Percentiles rank a stretch among this genome's conserved stretches.
Conservation (phyloP, 1,284 basidiomycete genomes). For the Porodaedalea pini region DNA sequence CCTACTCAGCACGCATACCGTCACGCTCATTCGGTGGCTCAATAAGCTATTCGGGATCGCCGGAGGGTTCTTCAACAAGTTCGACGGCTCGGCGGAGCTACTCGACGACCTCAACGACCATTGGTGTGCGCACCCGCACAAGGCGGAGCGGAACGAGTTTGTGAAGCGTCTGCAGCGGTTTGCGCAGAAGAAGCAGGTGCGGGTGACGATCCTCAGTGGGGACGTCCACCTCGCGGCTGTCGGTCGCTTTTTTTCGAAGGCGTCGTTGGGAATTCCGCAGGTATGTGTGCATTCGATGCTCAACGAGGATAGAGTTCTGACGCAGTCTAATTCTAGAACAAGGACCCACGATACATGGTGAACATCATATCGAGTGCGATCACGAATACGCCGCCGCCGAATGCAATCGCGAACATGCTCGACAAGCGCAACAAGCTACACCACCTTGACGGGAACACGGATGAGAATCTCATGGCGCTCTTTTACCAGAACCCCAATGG, state of each 20-base stretch:
- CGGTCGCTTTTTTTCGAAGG: conserved; percentile 26
- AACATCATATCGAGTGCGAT: conserved; percentile 35
- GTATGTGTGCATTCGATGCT: conserved; percentile 7
- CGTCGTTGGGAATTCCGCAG: conserved; percentile 26
- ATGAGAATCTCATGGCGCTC: conserved; percentile 32
- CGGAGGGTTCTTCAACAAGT: conserved; percentile 28
- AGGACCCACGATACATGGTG: conserved; percentile 35
- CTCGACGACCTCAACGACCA: conserved; percentile 37
- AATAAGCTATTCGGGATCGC: conserved; percentile 24
- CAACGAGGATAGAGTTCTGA: neutral
- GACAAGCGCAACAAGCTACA: conserved; percentile 30
- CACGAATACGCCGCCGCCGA: conserved; percentile 38
- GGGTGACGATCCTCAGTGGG: conserved; percentile 34
- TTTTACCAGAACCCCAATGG: conserved; percentile 22
- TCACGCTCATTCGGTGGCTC: conserved; percentile 21
- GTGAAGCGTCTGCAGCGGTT: conserved; percentile 33
- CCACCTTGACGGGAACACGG: conserved; percentile 37
- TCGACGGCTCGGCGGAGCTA: conserved; percentile 33
- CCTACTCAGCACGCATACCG: conserved; percentile 22
- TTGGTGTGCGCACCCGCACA: conserved; percentile 36
- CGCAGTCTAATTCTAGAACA: conserved; percentile 21
- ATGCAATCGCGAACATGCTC: conserved; percentile 34
- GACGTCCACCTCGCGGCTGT: conserved; percentile 33
- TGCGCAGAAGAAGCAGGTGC: conserved; percentile 28
- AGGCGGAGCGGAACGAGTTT: conserved; percentile 41